Percentiles rank a stretch among this genome's conserved stretches.
Evolutionary conservation across 805 yeast genomes (phyloP).

Genomic region (Cyberlindnera mississippiensis): DNA sequence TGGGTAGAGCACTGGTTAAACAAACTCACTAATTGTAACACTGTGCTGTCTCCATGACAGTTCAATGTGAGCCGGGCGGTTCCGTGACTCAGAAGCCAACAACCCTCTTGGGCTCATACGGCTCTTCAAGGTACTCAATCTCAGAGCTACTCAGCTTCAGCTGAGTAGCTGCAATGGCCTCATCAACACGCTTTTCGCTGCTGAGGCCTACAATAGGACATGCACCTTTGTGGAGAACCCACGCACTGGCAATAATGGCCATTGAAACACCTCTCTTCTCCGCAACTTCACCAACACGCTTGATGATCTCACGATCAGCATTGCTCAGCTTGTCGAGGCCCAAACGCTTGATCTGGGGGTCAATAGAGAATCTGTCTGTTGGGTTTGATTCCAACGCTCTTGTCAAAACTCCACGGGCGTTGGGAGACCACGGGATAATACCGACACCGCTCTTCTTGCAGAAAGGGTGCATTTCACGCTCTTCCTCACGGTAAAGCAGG

Average conservation of each 20-base stretch:
- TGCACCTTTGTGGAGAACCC: conserved; percentile 47
- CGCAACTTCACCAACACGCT: conserved; percentile 50
- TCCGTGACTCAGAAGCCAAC: too few species aligned
- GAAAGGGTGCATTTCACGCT: conserved; percentile 54
- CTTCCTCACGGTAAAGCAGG: conserved; percentile 50
- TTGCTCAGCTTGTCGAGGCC: conserved; percentile 2
- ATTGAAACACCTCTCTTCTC: conserved; percentile 42
- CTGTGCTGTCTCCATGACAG: too few species aligned
- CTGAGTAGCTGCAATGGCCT: conserved; percentile 37
- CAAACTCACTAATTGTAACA: too few species aligned
- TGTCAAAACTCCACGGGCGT: conserved; percentile 50
- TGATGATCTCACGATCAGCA: conserved; percentile 34
- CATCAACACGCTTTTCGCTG: conserved; percentile 46
- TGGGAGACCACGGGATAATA: conserved; percentile 57
- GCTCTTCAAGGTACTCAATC: conserved; percentile 14
- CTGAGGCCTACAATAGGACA: conserved; percentile 52
- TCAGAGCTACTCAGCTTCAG: conserved; percentile 14
- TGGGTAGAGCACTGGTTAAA: too few species aligned
- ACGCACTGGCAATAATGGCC: conserved; percentile 50
- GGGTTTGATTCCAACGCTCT: conserved; percentile 34
- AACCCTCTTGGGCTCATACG: conserved; percentile 12
- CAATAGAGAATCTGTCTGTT: conserved; percentile 2
- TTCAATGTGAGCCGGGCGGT: too few species aligned
- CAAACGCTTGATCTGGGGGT: conserved; percentile 9
- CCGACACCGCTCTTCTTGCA: conserved; percentile 50